Evolutionary conservation across 306 rosid genomes (phyloP), one percentile per base, ranked within the genome.

Genomic region (Sphenostylis stenocarpa): DNA sequence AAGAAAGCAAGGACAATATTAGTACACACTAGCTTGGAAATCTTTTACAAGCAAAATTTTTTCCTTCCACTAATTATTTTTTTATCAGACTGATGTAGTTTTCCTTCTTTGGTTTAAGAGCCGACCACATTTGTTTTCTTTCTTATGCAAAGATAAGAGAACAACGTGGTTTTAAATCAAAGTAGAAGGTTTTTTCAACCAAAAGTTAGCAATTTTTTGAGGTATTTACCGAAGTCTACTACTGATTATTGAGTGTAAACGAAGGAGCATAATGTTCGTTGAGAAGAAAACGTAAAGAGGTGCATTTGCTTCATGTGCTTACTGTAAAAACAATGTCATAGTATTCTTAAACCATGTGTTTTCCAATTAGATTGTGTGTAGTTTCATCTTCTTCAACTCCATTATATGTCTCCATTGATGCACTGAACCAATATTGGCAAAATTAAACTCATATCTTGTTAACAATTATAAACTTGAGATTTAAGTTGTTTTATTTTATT

Each of bases 261-360:
- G 72, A 85, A 85, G 77, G 53, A 78, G 79, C 80, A 65, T 31
- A 67, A 13, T 11, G 39, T 26, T 49, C 23, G 1, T 19, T 38
- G 69, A 43, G 28, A 69, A 79, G 75, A 79, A 75, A 31, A 29
- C 81, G 66, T 75, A 39, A 61, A 43, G 7, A 68, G 65, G 51
- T 69, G 33, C 49, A 76, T 76, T 51, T 82, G 49, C 55, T 49
- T 81, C 86, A 85, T 78, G 84, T 84, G 85, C 86, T 63, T 65
- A 28, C 67, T 5, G 64, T 26, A 29, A 67, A 84, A 52, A 70
- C 21, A 64, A 77, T 60, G 76, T 16, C 79, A 68, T 57, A 28
- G 43, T 74, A 61, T 79, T 67, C 79, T 65, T 61, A 31, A 58
- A 56, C 84, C 88, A 85, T 82, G 86, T 85, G 86, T 71, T 79